Evolutionary conservation across 768 basidiomycete species (phyloP).

Genomic region (Psilocybe subaeruginosa): DNA sequence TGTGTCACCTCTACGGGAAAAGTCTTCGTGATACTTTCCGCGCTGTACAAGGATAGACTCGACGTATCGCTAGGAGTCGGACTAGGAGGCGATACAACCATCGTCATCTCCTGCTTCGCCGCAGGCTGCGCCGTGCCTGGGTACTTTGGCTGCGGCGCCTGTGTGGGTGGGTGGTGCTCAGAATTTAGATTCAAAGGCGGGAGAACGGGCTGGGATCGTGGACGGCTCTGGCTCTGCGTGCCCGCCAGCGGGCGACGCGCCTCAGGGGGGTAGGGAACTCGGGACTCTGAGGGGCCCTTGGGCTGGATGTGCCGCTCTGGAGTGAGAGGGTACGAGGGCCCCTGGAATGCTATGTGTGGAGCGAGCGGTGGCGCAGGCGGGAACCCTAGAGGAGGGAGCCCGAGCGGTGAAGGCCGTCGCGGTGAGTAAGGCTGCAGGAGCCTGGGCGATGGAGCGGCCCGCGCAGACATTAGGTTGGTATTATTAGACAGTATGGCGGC

Average conservation of each 20-base stretch:
- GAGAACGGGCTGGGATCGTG: constrained; percentile 15
- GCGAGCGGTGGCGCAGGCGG: constrained; percentile 18
- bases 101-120: constrained; percentile 15
- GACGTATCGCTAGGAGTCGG: constrained; percentile 24
- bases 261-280: constrained; percentile 21
- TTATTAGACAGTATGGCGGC: not conserved
- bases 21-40: constrained; percentile 21
- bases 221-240: constrained; percentile 15
- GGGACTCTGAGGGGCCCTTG: constrained; percentile 16
- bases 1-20: constrained; percentile 19
- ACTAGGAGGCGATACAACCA: constrained; percentile 16
- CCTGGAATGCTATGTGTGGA: constrained; percentile 22
- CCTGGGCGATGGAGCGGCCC: constrained; percentile 20
- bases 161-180: constrained; percentile 16
- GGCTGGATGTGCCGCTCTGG: constrained; percentile 15
- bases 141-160: constrained; percentile 5
- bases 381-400: constrained; percentile 19
- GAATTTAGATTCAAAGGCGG: constrained; percentile 18
- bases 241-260: constrained; percentile 27
- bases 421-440: constrained; percentile 23
- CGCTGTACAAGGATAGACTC: constrained; percentile 24
- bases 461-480: constrained; percentile 13
- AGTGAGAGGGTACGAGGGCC: constrained; percentile 12
- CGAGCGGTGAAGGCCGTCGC: constrained; percentile 23
- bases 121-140: constrained; percentile 13